phyloP scores from a whole-genome alignment of 108 stramenopile species.

The Parietichytrium sp. region DNA sequence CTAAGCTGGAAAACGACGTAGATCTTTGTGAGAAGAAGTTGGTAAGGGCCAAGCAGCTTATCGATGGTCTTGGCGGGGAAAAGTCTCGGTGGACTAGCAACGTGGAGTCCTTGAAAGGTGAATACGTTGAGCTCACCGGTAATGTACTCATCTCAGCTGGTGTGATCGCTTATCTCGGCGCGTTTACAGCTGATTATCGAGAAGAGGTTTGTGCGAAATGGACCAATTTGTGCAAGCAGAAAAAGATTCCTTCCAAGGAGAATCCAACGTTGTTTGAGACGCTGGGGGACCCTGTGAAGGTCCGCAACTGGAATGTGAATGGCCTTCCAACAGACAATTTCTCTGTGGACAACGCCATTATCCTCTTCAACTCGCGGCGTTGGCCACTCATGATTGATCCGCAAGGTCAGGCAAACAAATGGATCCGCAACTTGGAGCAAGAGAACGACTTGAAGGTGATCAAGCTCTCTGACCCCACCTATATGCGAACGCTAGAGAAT shows the following conservation, averaged over 20 bases:
- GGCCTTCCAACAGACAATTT: conserved; percentile 64
- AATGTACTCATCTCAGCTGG: conserved; percentile 67
- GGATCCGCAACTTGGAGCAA: conserved; percentile 65
- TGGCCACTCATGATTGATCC: conserved; percentile 73
- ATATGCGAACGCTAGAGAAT: conserved; percentile 63
- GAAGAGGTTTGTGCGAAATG: conserved; percentile 52
- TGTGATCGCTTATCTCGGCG: conserved; percentile 68
- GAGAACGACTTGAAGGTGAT: conserved; percentile 52
- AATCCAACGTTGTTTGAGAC: conserved; percentile 44
- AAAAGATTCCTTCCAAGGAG: conserved; percentile 51
- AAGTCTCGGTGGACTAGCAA: conserved; percentile 58
- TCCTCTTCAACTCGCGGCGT: conserved; percentile 63
- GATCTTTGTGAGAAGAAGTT: conserved; percentile 62
- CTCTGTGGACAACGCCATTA: conserved; percentile 64
- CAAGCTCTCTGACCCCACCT: conserved; percentile 65
- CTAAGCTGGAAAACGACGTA: conserved; percentile 60
- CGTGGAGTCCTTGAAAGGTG: conserved; percentile 49
- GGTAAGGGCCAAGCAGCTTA: conserved; percentile 59
- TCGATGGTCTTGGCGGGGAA: conserved; percentile 63
- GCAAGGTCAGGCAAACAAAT: conserved; percentile 59
- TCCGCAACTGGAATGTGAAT: conserved; percentile 65
- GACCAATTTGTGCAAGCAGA: conserved; percentile 50
- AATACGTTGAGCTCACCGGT: conserved; percentile 46
- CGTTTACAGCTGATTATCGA: conserved; percentile 65
- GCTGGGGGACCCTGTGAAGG: conserved; percentile 61